Evolutionary conservation across 2,329 filamentous ascomycete genomes (phyloP).

Genomic region (Diaporthe sp.): DNA sequence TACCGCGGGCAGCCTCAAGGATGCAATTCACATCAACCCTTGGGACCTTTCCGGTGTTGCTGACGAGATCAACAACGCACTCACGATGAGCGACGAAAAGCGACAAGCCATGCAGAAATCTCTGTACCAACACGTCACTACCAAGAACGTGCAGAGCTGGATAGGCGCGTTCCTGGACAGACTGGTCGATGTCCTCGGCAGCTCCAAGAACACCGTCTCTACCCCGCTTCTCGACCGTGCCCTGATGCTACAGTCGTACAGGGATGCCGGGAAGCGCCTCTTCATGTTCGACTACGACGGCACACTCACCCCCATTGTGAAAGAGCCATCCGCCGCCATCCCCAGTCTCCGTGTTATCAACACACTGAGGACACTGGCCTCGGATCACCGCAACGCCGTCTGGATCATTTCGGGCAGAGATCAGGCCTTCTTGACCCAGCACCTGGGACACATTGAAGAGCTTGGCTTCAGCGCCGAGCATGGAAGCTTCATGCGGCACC

Average conservation of each 20-base stretch:
- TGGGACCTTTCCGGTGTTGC: constrained; percentile 92
- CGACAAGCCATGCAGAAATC: constrained; percentile 78
- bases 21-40: constrained; percentile 96
- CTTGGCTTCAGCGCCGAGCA: constrained; percentile 98
- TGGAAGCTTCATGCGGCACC: constrained; percentile 92
- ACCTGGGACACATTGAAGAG: constrained; percentile 90
- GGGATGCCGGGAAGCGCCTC: constrained; percentile 80
- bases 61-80: constrained; percentile 83
- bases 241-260: constrained; percentile 80
- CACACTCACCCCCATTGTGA: constrained; percentile 94
- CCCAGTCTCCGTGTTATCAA: constrained; percentile 87
- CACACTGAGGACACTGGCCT: constrained; percentile 83
- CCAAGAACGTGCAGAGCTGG: constrained; percentile 90
- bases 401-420: constrained; percentile 99
- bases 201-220: constrained; percentile 79
- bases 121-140: constrained; percentile 87
- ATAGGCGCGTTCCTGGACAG: constrained; percentile 84
- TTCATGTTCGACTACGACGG: constrained; percentile 99
- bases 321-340: constrained; percentile 89
- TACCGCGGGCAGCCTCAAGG: constrained; percentile 86
- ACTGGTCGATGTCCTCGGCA: constrained; percentile 83
- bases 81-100: constrained; percentile 79
- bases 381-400: constrained; percentile 87
- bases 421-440: constrained; percentile 89
- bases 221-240: constrained; percentile 87